phyloP scores from a whole-genome alignment of 192 early-diverging fungal genomes.

The Backusella tarrabulga region DNA sequence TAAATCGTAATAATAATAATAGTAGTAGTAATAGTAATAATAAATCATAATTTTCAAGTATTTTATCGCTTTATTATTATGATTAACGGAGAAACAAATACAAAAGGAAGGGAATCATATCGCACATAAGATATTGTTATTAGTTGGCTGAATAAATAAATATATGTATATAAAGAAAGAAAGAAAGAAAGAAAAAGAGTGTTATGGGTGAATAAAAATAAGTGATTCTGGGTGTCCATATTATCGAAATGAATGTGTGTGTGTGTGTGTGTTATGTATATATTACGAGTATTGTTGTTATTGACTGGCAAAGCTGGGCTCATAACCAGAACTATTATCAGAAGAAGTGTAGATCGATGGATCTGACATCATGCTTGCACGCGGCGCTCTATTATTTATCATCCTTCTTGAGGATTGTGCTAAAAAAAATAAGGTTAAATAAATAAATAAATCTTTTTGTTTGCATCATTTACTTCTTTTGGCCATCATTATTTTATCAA shows the following conservation, averaged over 20 bases:
- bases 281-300: neutral
- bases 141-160: neutral
- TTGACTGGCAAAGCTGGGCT: neutral
- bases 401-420: neutral
- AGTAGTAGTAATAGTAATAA: neutral
- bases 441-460: neutral
- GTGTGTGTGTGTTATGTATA: neutral
- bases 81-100: neutral
- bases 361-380: neutral
- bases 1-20: conserved; percentile 26
- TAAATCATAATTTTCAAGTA: neutral
- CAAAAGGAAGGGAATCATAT: neutral
- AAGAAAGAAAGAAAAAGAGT: neutral
- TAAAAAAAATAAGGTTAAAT: neutral
- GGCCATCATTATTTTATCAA: conserved; percentile 3
- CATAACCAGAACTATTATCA: neutral
- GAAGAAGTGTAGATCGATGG: neutral
- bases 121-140: neutral
- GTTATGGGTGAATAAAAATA: neutral
- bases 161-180: neutral
- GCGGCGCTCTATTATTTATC: neutral
- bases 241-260: neutral
- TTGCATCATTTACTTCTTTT: neutral
- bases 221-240: neutral
- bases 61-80: neutral